phyloP scores from a whole-genome alignment of 2,329 filamentous ascomycete genomes.

The Magnaporthiopsis rhizophila region DNA sequence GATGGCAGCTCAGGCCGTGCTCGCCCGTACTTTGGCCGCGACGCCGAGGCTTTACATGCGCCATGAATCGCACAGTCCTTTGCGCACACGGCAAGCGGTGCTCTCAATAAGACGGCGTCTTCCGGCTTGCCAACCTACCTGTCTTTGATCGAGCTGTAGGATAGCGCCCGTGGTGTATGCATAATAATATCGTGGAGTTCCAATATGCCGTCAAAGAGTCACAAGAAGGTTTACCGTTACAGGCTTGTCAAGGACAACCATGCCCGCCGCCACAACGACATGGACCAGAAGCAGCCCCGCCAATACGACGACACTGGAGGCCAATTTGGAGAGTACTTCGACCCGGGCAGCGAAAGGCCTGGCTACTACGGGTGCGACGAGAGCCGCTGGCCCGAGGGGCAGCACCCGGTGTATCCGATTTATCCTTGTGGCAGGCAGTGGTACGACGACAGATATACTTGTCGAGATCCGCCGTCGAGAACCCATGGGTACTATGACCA shows the following conservation, averaged over 20 bases:
- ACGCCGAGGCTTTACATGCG: not conserved
- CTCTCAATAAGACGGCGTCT: not conserved
- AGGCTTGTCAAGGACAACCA: not conserved
- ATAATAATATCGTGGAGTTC: not conserved
- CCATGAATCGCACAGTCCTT: not conserved
- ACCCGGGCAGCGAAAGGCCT: not conserved
- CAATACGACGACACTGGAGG: not conserved
- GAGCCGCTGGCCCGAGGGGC: not conserved
- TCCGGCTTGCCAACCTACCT: not conserved
- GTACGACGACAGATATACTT: constrained; percentile 6
- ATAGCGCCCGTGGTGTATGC: not conserved
- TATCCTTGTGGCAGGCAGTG: constrained; percentile 4
- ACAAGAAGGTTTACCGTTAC: not conserved
- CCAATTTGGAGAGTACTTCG: not conserved
- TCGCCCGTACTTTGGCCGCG: not conserved
- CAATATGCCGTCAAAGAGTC: not conserved
- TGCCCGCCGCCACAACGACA: too few species aligned
- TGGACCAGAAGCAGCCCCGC: not conserved
- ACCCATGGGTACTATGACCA: not conserved
- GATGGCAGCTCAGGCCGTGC: not conserved
- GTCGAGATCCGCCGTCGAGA: not conserved
- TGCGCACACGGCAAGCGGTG: not conserved
- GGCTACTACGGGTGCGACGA: not conserved
- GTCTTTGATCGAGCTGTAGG: not conserved
- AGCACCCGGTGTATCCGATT: constrained; percentile 1